Conservation (phyloP, 2,329 filamentous ascomycete genomes). For the Penicillium vulpinum region DNA sequence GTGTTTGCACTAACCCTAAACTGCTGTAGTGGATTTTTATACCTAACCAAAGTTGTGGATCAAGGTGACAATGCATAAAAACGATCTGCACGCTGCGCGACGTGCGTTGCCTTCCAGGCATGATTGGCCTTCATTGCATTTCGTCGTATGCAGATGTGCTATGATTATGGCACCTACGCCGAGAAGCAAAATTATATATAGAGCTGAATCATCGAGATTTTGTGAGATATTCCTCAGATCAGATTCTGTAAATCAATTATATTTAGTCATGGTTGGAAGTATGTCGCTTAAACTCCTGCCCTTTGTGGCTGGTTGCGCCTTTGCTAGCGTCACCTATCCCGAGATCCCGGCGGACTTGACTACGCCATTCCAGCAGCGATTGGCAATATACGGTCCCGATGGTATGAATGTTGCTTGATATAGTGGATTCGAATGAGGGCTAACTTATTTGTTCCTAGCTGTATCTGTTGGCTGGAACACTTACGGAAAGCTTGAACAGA, state of each 20-base stretch:
- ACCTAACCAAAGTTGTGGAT: not conserved
- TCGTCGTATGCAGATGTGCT: not conserved
- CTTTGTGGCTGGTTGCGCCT: constrained; percentile 18
- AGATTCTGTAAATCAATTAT: not conserved
- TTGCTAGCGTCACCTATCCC: constrained; percentile 44
- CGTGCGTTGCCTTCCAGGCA: not conserved
- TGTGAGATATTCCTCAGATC: not conserved
- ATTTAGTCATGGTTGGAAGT: constrained; percentile 14
- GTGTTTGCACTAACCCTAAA: not conserved
- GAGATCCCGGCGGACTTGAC: constrained; percentile 51
- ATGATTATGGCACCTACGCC: not conserved
- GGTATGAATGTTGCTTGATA: constrained; percentile 37
- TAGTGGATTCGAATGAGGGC: not conserved
- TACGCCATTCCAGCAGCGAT: constrained; percentile 56
- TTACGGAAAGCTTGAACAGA: constrained; percentile 47
- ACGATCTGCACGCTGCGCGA: not conserved
- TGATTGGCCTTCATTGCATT: constrained; percentile 1
- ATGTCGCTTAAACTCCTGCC: constrained; percentile 16
- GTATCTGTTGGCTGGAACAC: constrained; percentile 61
- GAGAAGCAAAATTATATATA: not conserved
- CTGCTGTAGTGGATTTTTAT: not conserved
- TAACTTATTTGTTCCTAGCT: constrained; percentile 34
- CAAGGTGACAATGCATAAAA: not conserved
- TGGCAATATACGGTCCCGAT: constrained; percentile 53
- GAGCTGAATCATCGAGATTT: not conserved